Conservation (phyloP, 2,329 filamentous ascomycete genomes). For the Pyrenophora graminea region DNA sequence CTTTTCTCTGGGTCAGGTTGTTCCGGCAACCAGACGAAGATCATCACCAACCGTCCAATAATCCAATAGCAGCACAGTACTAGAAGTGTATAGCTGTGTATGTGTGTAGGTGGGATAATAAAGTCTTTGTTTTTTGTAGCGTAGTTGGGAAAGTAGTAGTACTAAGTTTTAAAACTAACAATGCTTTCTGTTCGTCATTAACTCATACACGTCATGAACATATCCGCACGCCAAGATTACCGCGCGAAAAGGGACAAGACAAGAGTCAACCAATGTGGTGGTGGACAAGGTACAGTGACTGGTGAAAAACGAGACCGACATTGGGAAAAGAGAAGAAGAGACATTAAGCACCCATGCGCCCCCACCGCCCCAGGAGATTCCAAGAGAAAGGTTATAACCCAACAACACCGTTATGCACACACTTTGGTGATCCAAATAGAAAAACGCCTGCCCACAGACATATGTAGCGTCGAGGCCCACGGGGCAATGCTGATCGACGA, state of each 20-base stretch:
- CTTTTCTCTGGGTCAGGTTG: too few relatives aligned
- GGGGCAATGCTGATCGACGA: constrained; percentile 18
- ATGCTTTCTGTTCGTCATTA: constrained; percentile 21
- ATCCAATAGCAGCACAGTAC: too few relatives aligned
- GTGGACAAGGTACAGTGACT: constrained; percentile 14
- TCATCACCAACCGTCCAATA: too few relatives aligned
- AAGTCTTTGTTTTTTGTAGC: constrained; percentile 2
- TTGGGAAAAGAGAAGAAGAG: constrained; percentile 9
- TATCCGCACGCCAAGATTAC: constrained; percentile 19
- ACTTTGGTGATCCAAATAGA: constrained; percentile 15
- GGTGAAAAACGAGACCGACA: constrained; percentile 5
- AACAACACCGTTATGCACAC: constrained; percentile 20
- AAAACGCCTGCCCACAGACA: constrained; percentile 32
- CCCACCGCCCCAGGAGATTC: constrained; percentile 20
- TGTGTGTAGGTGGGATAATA: too few relatives aligned
- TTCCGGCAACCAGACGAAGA: too few relatives aligned
- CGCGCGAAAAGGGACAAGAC: constrained; percentile 31
- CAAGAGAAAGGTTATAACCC: constrained; percentile 14
- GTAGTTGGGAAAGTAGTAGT: constrained; percentile 15
- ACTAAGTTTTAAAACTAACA: not conserved
- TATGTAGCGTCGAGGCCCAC: constrained; percentile 17
- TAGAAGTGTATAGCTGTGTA: not conserved
- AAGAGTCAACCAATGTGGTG: constrained; percentile 14
- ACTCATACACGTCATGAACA: constrained; percentile 34
- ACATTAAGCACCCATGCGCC: constrained; percentile 23